These are phyloP conservation scores for Ogataea degrootiae DNA, from an alignment of 805 yeast genomes.

Conservation along the genomic window DNA sequence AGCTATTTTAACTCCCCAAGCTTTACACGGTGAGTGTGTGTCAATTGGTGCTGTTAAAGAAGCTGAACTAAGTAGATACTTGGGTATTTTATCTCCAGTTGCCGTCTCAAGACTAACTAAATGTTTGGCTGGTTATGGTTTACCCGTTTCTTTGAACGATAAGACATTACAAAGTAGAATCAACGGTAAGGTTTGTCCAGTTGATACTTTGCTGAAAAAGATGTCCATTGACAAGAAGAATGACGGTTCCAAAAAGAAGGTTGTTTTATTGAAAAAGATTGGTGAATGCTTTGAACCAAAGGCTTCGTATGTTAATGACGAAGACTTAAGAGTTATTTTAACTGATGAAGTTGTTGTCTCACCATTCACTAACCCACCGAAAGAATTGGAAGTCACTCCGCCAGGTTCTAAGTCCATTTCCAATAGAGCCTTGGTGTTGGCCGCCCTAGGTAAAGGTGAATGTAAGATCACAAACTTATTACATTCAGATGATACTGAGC, in stretches of 20 bases:
- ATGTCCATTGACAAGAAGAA: constrained; percentile 97
- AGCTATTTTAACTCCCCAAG: constrained; percentile 95
- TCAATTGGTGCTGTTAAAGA: constrained; percentile 93
- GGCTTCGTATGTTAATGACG: constrained; percentile 81
- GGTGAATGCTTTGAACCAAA: constrained; percentile 86
- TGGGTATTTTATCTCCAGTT: constrained; percentile 84
- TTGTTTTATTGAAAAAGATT: constrained; percentile 75
- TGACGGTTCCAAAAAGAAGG: constrained; percentile 86
- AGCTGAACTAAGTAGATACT: constrained; percentile 90
- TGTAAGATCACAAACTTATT: constrained; percentile 80
- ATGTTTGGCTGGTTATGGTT: constrained; percentile 77
- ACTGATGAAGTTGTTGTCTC: constrained; percentile 76
- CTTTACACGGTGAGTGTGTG: constrained; percentile 98
- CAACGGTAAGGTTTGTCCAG: constrained; percentile 65
- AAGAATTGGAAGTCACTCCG: constrained; percentile 55
- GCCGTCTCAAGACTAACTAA: constrained; percentile 88
- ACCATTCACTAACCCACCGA: constrained; percentile 42
- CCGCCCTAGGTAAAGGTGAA: constrained; percentile 85
- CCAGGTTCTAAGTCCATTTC: constrained; percentile 98
- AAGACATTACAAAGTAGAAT: constrained; percentile 66
- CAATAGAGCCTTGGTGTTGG: constrained; percentile 87
- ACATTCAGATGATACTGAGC: constrained; percentile 95
- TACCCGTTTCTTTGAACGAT: constrained; percentile 78
- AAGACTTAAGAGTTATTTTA: constrained; percentile 72
- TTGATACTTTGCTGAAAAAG: constrained; percentile 66